Base-by-base conservation (phyloP, 1,284 basidiomycete species). In the Cutaneotrichosporon curvatum region DNA sequence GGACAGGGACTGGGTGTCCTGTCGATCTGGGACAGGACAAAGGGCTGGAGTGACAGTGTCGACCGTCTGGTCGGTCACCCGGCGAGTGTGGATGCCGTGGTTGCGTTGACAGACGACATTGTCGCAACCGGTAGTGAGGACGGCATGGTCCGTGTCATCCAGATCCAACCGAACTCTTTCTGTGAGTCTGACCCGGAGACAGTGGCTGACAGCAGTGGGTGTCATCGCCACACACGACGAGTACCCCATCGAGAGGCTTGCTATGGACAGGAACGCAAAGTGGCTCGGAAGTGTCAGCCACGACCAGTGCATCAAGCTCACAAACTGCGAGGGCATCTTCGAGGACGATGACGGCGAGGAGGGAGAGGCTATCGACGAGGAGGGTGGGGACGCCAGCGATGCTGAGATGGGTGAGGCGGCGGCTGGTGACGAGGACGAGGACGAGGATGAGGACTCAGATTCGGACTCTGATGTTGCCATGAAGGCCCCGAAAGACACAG, bases 211-310 rank as follows among this genome's bases (percentile, higher is more conserved):
- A 5, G 2, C 43, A 73, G 72, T 95, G 23, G 92, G 92, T 15
- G 84, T 94, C 33, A 81, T 96, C 34, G 85, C 85, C 12, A 87
- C 91, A 59, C 89, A 95, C 60, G 86, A 85, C 9, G 83, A 86
- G 50, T 88, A 88, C 72, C 91, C 91, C 2, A 82, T 96, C 38
- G 91, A 95, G 70, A 78, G 88, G 23, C 82, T 96, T 45, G 81
- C 79, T 23, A 73, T 74, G 19, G 76, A 74, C 49, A 74, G 78
- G 2, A 76, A 79, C 53, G 76, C 77, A 4, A 80, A 80, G 69
- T 91, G 89, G 85, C 78, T 94, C 15, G 92, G 82, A n/a, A 91
- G 87, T 65, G 85, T 84, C n/a, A 87, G 87, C 15, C 91, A 96
- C 62, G 90, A 94, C 56, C 86, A 92, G 53, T 76, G 81, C 23